A percentile compares a stretch with the other conserved stretches of the same genome.
phyloP scores from a whole-genome alignment of 2,329 filamentous ascomycete genomes.

The Aschersonia sp. region DNA sequence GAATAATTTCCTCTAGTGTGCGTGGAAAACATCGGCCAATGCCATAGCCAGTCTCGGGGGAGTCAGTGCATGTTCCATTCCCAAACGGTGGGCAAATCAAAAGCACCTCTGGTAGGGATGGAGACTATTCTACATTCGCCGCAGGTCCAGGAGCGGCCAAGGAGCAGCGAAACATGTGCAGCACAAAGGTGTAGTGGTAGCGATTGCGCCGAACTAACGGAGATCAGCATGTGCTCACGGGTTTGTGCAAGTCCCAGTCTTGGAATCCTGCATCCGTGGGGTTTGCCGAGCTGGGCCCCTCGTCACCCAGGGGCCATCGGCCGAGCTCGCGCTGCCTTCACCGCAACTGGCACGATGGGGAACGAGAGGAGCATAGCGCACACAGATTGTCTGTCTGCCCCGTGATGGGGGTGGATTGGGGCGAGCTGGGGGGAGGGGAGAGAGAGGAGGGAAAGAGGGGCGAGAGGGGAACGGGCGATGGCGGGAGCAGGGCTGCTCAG shows the following conservation, averaged over 20 bases:
- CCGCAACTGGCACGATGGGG: neutral
- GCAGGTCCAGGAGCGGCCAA: neutral
- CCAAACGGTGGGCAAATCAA: neutral
- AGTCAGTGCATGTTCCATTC: neutral
- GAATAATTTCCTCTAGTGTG: neutral
- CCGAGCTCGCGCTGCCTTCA: neutral
- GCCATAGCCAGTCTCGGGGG: neutral
- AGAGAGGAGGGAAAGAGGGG: too few species aligned
- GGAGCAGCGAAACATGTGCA: too few species aligned
- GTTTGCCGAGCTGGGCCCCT: too few species aligned
- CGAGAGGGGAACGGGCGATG: too few species aligned
- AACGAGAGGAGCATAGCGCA: neutral
- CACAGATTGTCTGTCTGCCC: neutral
- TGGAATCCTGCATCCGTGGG: neutral
- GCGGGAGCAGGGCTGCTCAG: too few species aligned
- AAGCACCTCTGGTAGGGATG: neutral
- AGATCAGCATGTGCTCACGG: neutral
- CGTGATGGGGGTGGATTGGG: neutral
- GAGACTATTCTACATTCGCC: neutral
- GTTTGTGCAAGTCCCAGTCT: neutral
- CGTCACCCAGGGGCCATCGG: too few species aligned
- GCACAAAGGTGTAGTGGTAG: too few species aligned
- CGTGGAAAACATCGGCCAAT: neutral
- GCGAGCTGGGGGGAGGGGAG: too few species aligned
- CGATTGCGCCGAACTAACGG: neutral